phyloP scores from a whole-genome alignment of 2,329 filamentous ascomycete species.

The Hypoxylon sp. region DNA sequence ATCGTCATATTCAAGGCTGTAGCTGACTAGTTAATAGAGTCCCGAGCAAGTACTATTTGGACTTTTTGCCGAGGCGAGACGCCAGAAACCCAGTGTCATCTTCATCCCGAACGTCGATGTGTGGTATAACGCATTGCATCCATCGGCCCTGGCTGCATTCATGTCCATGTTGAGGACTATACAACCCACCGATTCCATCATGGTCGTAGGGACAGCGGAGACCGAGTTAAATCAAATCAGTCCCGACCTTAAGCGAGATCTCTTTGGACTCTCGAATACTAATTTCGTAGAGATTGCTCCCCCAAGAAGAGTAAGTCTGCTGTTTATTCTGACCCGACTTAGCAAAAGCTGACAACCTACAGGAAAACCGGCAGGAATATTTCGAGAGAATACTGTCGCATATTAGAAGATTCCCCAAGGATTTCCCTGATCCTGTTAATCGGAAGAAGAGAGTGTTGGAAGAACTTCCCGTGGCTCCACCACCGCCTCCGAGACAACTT shows the following conservation, averaged over 20 bases:
- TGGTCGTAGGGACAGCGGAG: constrained; percentile 89
- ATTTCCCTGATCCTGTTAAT: constrained; percentile 89
- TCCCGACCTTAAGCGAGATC: constrained; percentile 75
- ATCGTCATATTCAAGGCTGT: constrained; percentile 21
- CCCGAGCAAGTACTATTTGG: constrained; percentile 91
- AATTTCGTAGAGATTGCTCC: constrained; percentile 80
- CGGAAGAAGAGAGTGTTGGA: constrained; percentile 90
- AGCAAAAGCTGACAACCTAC: constrained; percentile 50
- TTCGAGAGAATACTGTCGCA: constrained; percentile 82
- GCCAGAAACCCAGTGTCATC: constrained; percentile 95
- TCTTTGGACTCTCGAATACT: constrained; percentile 88
- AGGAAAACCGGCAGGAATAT: constrained; percentile 80
- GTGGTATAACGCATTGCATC: constrained; percentile 79
- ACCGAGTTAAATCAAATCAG: constrained; percentile 74
- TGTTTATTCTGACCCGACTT: neutral
- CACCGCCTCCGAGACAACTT: constrained; percentile 75
- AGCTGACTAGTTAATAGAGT: constrained; percentile 62
- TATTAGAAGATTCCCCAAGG: constrained; percentile 81
- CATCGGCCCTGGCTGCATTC: constrained; percentile 84
- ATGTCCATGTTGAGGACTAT: constrained; percentile 84
- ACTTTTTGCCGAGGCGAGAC: constrained; percentile 90
- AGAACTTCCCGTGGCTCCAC: constrained; percentile 80
- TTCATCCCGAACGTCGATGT: constrained; percentile 91
- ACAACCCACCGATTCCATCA: constrained; percentile 89
- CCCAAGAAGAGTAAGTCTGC: constrained; percentile 71